These are phyloP conservation scores for Microbotryum violaceum DNA, from an alignment of 1,284 basidiomycete species.

Conservation along the genomic window DNA sequence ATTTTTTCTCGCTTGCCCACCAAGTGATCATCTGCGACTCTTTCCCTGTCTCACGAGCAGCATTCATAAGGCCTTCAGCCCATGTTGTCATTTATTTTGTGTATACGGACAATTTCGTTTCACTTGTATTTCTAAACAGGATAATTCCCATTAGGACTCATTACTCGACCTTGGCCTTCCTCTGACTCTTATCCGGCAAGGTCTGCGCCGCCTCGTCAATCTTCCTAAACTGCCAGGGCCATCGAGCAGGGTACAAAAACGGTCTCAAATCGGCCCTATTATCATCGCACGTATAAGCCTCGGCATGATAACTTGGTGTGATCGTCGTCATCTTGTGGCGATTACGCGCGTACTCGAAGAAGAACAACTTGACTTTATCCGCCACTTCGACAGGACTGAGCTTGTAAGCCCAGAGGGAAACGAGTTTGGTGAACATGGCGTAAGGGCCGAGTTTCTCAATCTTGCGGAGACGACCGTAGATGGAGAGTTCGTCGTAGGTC, in stretches of 20 bases:
- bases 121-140: not conserved
- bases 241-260: slow-evolving; percentile 88
- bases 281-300: slow-evolving; percentile 55
- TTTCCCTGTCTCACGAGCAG: not conserved
- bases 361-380: slow-evolving; percentile 95
- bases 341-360: slow-evolving; percentile 93
- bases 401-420: slow-evolving; percentile 75
- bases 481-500: slow-evolving; percentile 95
- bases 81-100: not conserved
- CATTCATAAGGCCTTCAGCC: not conserved
- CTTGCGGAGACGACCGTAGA: slow-evolving; percentile 88
- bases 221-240: slow-evolving; percentile 92
- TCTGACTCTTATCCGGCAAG: slow-evolving; percentile 5
- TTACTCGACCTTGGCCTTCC: slow-evolving; percentile 2
- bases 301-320: slow-evolving; percentile 94
- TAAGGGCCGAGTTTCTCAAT: slow-evolving; percentile 96
- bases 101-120: not conserved
- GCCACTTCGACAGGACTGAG: slow-evolving; percentile 79
- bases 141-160: not conserved
- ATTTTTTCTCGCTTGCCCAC: slow-evolving; percentile 28
- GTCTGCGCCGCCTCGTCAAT: slow-evolving; percentile 60
- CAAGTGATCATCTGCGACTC: slow-evolving; percentile 12
- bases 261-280: slow-evolving; percentile 93
- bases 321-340: slow-evolving; percentile 99
- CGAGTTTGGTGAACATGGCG: slow-evolving; percentile 88